These are phyloP conservation scores for Rhodamnia argentea DNA, from an alignment of 345 rosid species.

Conservation along the genomic window DNA sequence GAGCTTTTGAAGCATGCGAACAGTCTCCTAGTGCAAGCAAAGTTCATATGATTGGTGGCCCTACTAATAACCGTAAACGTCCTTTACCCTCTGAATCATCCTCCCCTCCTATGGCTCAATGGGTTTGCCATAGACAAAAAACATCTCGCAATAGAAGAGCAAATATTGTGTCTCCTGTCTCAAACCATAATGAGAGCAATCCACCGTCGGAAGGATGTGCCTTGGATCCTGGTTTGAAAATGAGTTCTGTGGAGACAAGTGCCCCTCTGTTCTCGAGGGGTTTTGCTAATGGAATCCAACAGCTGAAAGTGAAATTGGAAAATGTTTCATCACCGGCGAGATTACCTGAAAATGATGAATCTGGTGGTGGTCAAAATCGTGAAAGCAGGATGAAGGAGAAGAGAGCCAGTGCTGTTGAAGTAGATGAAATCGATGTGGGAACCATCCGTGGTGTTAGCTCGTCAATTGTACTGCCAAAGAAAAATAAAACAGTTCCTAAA, in stretches of 20 bases:
- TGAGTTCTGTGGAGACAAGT: slow-evolving; percentile 9
- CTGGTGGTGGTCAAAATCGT: slow-evolving; percentile 31
- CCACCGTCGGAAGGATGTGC: slow-evolving; percentile 29
- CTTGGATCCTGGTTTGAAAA: slow-evolving; percentile 24
- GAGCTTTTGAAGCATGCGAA: slow-evolving; percentile 27
- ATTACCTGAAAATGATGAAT: slow-evolving; percentile 52
- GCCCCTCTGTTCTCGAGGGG: slow-evolving; percentile 8
- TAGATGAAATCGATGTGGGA: slow-evolving; percentile 16
- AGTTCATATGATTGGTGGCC: slow-evolving; percentile 17
- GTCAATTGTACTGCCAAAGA: slow-evolving; percentile 18
- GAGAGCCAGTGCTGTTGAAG: slow-evolving; percentile 14
- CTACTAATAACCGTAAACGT: slow-evolving; percentile 32
- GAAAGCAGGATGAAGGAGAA: slow-evolving; percentile 25
- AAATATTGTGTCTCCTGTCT: slow-evolving; percentile 44
- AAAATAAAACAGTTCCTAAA: slow-evolving; percentile 20
- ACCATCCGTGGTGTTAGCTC: slow-evolving; percentile 14
- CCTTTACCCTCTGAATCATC: slow-evolving; percentile 36
- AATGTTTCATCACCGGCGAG: slow-evolving; percentile 37
- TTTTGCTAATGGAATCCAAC: slow-evolving; percentile 19
- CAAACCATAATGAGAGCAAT: slow-evolving; percentile 37
- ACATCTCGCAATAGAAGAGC: slow-evolving; percentile 49
- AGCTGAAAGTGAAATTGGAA: slow-evolving; percentile 30
- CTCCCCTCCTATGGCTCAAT: slow-evolving; percentile 41
- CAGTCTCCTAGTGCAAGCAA: slow-evolving; percentile 23
- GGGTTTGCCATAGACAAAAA: slow-evolving; percentile 53